A percentile compares a stretch with the other conserved stretches of the same genome.
phyloP scores from a whole-genome alignment of 1,284 basidiomycete genomes.

The Microbotryum silenes-acaulis region DNA sequence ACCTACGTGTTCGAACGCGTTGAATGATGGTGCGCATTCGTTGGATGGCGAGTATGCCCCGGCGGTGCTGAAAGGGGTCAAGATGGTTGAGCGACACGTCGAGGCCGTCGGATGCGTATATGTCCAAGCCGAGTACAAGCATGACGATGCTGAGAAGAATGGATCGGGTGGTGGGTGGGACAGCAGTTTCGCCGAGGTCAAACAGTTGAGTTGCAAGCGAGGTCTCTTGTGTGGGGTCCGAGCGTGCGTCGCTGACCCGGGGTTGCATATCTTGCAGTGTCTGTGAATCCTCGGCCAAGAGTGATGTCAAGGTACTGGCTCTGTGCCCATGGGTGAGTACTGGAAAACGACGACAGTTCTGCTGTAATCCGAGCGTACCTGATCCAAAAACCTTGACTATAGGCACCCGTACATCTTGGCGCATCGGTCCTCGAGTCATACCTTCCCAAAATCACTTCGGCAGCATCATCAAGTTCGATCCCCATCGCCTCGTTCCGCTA shows the following conservation, averaged over 20 bases:
- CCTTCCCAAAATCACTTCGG: conserved; percentile 10
- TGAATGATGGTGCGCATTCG: too few species aligned
- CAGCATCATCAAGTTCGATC: background rate
- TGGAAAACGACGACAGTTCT: background rate
- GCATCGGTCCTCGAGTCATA: conserved; percentile 8
- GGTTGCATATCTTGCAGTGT: conserved; percentile 5
- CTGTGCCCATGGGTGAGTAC: conserved; percentile 23
- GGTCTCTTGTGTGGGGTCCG: background rate
- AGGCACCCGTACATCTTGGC: conserved; percentile 26
- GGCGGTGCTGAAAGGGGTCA: background rate
- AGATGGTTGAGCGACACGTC: conserved; percentile 3
- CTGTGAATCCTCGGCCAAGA: conserved; percentile 1
- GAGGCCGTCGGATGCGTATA: conserved; percentile 9
- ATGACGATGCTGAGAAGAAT: conserved; percentile 17
- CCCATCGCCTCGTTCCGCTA: conserved; percentile 22
- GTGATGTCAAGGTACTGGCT: conserved; percentile 5
- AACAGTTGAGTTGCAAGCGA: conserved; percentile 9
- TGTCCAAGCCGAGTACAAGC: conserved; percentile 17
- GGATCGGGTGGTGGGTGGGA: conserved; percentile 25
- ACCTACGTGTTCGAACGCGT: too few species aligned
- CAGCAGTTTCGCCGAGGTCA: conserved; percentile 18
- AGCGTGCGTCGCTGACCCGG: background rate
- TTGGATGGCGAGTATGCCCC: too few species aligned
- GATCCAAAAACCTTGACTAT: background rate
- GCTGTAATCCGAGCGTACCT: background rate